These are phyloP conservation scores for Beta lomatogona DNA, from an alignment of 179 eudicot genomes.

Conservation along the genomic window DNA sequence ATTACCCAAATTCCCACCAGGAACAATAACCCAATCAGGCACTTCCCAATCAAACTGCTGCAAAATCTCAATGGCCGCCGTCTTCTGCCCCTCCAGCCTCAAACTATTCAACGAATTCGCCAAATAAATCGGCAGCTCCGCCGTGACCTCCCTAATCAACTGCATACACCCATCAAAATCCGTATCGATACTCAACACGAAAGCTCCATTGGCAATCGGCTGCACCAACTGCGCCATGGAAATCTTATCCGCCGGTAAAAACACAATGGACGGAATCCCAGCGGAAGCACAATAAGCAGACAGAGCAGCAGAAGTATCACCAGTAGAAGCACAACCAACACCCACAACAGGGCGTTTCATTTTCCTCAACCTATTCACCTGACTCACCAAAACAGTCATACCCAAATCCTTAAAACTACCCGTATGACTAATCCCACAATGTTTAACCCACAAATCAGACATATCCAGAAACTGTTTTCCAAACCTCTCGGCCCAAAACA, in stretches of 20 bases:
- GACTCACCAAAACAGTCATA: conserved; percentile 89
- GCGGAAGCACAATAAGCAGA: conserved; percentile 90
- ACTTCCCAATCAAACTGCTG: conserved; percentile 96
- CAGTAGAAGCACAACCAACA: conserved; percentile 90
- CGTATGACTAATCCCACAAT: conserved; percentile 87
- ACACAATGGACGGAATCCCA: conserved; percentile 75
- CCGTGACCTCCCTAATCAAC: conserved; percentile 69
- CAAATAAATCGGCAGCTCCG: conserved; percentile 77
- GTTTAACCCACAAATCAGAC: conserved; percentile 93
- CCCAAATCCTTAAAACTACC: conserved; percentile 88
- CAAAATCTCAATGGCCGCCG: conserved; percentile 80
- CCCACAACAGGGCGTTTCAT: conserved; percentile 78
- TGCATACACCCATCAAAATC: conserved; percentile 97
- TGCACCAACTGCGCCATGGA: conserved; percentile 87
- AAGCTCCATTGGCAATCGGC: conserved; percentile 86
- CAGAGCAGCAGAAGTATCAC: conserved; percentile 84
- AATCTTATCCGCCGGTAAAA: conserved; percentile 74
- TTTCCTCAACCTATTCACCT: conserved; percentile 72
- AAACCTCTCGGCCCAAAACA: conserved; percentile 87
- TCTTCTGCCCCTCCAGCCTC: conserved; percentile 88
- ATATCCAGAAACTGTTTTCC: conserved; percentile 73
- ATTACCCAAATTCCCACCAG: conserved; percentile 91
- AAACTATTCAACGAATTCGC: conserved; percentile 86
- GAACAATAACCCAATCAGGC: conserved; percentile 96
- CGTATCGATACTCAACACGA: conserved; percentile 79